Base-by-base conservation (phyloP, 1,139 yeast genomes). In the Geotrichum reessii region DNA sequence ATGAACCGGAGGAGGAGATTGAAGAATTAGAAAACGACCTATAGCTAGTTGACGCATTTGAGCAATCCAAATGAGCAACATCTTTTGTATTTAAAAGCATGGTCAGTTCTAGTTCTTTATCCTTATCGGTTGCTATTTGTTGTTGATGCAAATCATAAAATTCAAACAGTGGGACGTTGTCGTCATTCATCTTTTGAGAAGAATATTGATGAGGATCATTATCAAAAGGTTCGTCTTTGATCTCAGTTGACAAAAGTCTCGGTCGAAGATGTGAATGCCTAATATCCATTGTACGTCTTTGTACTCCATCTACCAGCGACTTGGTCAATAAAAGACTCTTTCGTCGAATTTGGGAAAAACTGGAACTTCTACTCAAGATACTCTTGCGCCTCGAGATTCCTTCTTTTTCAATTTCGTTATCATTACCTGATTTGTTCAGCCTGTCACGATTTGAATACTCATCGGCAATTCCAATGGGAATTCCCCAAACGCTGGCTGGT, bases 241-340 rank as follows among this genome's bases (percentile, higher is more conserved):
- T 85, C 70, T 87, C 95, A 14, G 87, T 83, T 1, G 93, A 93
- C 61, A 87, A 75, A 69, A 87, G 77, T 59, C 91, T 78, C n/a
- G 88, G 89, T 57, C 83, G 81, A 64, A 86, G 76, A 67, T 83
- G 89, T 3, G 92, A 88, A 69, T 87, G 93, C 63, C 86, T 83
- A 67, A 86, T 79, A 63, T 85, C 91, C 62, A 84, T 70, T 33
- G 74, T 44, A 59, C 62, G 21, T 47, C 57, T 33, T 63, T 58
- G 21, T 64, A 57, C 40, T 58, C 65, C 71, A 75, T 66, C 70
- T 76, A 59, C 64, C 65, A 68, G 74, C 80, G 61, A 73, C 74
- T 61, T 53, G 2, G 46, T 27, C 19, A 76, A 84, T 2, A 54
- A 46, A 24, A 55, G 47, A 12, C 52, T 24, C 53, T 51, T 55